Percentiles rank a stretch among this genome's conserved stretches.
Evolutionary conservation across 2,329 filamentous ascomycete genomes (phyloP).

Genomic region (Hypoxylon sp.): DNA sequence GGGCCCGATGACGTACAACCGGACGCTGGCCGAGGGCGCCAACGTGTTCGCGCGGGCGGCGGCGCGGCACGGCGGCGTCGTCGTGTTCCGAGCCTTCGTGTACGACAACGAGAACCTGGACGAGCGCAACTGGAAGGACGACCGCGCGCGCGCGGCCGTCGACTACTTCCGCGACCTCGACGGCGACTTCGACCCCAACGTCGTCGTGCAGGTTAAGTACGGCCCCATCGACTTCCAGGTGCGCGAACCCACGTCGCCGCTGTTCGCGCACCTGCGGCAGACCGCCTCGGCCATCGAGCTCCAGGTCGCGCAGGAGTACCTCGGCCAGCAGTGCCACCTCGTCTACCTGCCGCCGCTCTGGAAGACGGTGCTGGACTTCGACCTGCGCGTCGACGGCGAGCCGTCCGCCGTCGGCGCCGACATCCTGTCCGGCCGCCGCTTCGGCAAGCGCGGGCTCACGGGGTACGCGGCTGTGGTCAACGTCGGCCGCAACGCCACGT

Average conservation of each 20-base stretch:
- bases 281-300: constrained; percentile 67
- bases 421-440: constrained; percentile 67
- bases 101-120: constrained; percentile 64
- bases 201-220: constrained; percentile 77
- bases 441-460: constrained; percentile 59
- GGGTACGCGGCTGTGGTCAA: constrained; percentile 74
- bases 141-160: constrained; percentile 74
- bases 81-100: constrained; percentile 78
- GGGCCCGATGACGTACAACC: constrained; percentile 73
- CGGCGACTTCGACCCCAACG: constrained; percentile 72
- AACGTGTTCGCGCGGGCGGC: constrained; percentile 71
- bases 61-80: constrained; percentile 64
- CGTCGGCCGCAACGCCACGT: constrained; percentile 70
- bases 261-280: constrained; percentile 62
- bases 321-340: constrained; percentile 74
- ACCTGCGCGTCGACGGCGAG: constrained; percentile 66
- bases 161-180: constrained; percentile 72
- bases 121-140: constrained; percentile 68
- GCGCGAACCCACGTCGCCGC: constrained; percentile 69
- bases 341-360: constrained; percentile 74
- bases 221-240: constrained; percentile 79
- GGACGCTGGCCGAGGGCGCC: constrained; percentile 72
- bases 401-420: constrained; percentile 62
- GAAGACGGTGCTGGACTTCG: constrained; percentile 73
- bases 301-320: constrained; percentile 73